Base-by-base conservation (phyloP, 768 basidiomycete species). In the Tulasnella sp. region DNA sequence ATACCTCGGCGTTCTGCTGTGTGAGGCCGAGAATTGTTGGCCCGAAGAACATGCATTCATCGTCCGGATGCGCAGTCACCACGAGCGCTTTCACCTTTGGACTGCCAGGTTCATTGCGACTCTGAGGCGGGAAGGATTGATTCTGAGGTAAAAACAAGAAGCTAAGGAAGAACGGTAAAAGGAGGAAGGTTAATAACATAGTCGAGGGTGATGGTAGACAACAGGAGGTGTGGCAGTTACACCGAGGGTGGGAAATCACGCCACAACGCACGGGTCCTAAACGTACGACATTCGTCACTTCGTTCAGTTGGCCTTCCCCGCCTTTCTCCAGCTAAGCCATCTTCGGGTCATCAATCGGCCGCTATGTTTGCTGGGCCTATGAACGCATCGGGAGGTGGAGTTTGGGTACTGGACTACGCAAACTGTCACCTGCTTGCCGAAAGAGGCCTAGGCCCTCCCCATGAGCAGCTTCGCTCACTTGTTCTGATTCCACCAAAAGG, bases 41-140 rank as follows among this genome's bases (percentile, higher is more conserved):
- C 4, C 91, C 90, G 83, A 98, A 98, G 87, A 98, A 98, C 88
- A 96, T 89, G 83, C 90, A 91, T 85, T 98, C 96, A 83, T 98
- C 96, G 82, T 98, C 96, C 2, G 96, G 96, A 83, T 98, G 96
- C 37, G 96, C 95, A 0, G 96, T 97, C 69, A 98, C 83, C 3
- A 98, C 83, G 48, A 95, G 86, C 35, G 73, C 79, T 75, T 57
- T 57, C 55, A 57, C 55, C 26, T 57, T 57, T 57, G 55, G 55
- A 57, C 26, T n/a, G 13, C 55, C 55, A 29, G 55, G 23, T 23
- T n/a, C 55, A n/a, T 57, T 57, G 55, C 3, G n/a, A 23, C 15
- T 9, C 6, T 23, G 26, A n/a, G 55, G 55, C 7, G 55, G 55
- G 23, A 57, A 57, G 9, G 55, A 9, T n/a, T 23, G 23, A 57